These are phyloP conservation scores for Aspergillus sp. DNA, from an alignment of 2,329 filamentous ascomycete species.

Conservation along the genomic window DNA sequence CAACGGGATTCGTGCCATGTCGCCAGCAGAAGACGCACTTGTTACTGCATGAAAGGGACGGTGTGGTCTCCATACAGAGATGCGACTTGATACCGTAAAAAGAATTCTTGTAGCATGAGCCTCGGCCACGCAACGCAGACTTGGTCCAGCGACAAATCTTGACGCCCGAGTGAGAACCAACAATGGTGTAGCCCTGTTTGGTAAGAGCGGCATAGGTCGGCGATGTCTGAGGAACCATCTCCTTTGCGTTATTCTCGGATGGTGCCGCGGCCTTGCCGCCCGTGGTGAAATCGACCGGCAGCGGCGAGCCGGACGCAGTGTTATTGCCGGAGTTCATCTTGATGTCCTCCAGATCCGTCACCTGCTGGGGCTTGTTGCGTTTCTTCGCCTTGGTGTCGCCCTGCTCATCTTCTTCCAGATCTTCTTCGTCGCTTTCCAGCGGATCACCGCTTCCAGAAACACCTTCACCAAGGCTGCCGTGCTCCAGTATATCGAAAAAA, in stretches of 20 bases:
- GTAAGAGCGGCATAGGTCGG: constrained; percentile 83
- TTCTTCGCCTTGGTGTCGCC: constrained; percentile 49
- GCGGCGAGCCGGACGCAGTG: constrained; percentile 37
- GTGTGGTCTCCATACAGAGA: constrained; percentile 96
- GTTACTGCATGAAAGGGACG: constrained; percentile 90
- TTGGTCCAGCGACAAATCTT: constrained; percentile 99
- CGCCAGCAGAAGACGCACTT: constrained; percentile 99
- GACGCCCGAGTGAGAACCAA: constrained; percentile 89
- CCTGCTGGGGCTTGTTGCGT: constrained; percentile 32
- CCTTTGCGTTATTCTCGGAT: constrained; percentile 49
- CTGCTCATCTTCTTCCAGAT: constrained; percentile 47
- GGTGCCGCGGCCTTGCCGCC: constrained; percentile 36
- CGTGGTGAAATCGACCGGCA: constrained; percentile 75
- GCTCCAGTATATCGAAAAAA: constrained; percentile 48
- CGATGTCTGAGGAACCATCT: constrained; percentile 89
- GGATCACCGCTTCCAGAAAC: constrained; percentile 74
- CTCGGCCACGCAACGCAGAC: constrained; percentile 82
- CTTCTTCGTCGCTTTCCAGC: constrained; percentile 74
- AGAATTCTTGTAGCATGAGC: constrained; percentile 94
- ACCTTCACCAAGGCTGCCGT: constrained; percentile 51
- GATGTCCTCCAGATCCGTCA: constrained; percentile 81
- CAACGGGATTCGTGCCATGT: constrained; percentile 92
- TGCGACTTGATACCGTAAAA: constrained; percentile 97
- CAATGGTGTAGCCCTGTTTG: constrained; percentile 92
- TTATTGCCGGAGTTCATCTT: constrained; percentile 34